Base-by-base conservation (phyloP, 2,329 filamentous ascomycete species). In the Pseudogymnoascus sp. region DNA sequence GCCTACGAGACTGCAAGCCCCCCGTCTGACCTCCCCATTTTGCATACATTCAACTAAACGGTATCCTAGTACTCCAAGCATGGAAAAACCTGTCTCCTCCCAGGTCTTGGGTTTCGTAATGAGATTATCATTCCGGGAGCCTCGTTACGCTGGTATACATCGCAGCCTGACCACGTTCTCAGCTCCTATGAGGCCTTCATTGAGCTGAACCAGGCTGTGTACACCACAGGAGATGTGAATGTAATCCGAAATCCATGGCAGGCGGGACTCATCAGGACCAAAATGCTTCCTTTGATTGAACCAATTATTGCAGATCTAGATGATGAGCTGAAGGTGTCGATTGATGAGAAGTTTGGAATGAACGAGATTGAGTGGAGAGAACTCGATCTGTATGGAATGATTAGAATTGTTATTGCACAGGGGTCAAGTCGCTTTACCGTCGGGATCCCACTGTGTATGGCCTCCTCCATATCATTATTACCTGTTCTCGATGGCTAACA, bases 41-140 rank as follows among this genome's bases (percentile, higher is more conserved):
- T 14, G 8, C 8, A 16, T 18, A 6, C 32, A 30, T 14, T 25
- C 41, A 58, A 12, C 34, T 57, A 28, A 58, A 18, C 25, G 6
- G 6, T 47, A 30, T 25, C 11, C 7, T 25, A 79, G 75, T 78
- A 77, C 62, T 67, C 70, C 22, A 78, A 78, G 54, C 71, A 72
- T 14, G 75, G 75, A n/a, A 70, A 71, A 34, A 67, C 75, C 0
- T 76, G 78, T 2, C 66, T 79, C 1, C 60, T 78, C 6, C 77
- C 77, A 0, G 74, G 74, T 4, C 67, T 77, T 6, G 74, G 72
- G 2, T 69, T 74, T 30, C 72, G 73, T 20, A 70, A 71, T 39
- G 76, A 78, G 62, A 65, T 78, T n/a, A 70, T 78, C 43, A 64
- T 79, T n/a, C 77, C 77, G 0, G 67, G 69, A 5, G 72, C 65